These are phyloP conservation scores for Withania somnifera DNA, from an alignment of 305 asterid genomes.

Conservation along the genomic window DNA sequence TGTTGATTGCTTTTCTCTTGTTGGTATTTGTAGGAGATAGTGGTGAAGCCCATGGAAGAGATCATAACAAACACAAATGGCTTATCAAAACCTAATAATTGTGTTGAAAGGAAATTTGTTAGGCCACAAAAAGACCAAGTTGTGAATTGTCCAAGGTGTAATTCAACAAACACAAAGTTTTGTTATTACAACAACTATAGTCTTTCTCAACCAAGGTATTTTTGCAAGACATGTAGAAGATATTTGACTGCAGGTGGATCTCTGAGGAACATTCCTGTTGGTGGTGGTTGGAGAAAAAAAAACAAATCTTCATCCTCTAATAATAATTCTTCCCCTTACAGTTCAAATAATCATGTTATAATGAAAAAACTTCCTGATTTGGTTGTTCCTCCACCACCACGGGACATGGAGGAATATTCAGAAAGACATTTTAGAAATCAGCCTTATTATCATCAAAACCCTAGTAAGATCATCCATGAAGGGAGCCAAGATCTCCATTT, in stretches of 20 bases:
- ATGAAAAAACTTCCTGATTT: too few species aligned
- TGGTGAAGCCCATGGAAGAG: slow-evolving; percentile 41
- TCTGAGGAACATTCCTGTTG: slow-evolving; percentile 62
- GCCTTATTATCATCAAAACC: too few species aligned
- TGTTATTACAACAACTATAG: slow-evolving; percentile 85
- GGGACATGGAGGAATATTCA: too few species aligned
- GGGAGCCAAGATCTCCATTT: background rate
- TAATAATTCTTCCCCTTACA: too few species aligned
- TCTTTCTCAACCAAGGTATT: slow-evolving; percentile 72
- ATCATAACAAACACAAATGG: slow-evolving; percentile 6
- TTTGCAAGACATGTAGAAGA: slow-evolving; percentile 75
- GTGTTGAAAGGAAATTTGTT: slow-evolving; percentile 37
- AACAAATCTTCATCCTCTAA: too few species aligned
- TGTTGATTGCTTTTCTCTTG: too few species aligned
- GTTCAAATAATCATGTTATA: too few species aligned
- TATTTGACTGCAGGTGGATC: slow-evolving; percentile 90
- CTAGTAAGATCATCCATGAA: too few species aligned
- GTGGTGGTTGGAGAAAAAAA: slow-evolving; percentile 75
- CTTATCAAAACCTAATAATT: too few species aligned
- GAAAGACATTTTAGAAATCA: too few species aligned
- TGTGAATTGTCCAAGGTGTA: slow-evolving; percentile 67
- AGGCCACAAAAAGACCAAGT: slow-evolving; percentile 30
- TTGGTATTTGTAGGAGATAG: slow-evolving; percentile 21
- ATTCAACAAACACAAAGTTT: slow-evolving; percentile 68
- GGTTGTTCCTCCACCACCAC: too few species aligned